phyloP scores from a whole-genome alignment of 164 flowering plant species.

The Stephania yunnanensis region DNA sequence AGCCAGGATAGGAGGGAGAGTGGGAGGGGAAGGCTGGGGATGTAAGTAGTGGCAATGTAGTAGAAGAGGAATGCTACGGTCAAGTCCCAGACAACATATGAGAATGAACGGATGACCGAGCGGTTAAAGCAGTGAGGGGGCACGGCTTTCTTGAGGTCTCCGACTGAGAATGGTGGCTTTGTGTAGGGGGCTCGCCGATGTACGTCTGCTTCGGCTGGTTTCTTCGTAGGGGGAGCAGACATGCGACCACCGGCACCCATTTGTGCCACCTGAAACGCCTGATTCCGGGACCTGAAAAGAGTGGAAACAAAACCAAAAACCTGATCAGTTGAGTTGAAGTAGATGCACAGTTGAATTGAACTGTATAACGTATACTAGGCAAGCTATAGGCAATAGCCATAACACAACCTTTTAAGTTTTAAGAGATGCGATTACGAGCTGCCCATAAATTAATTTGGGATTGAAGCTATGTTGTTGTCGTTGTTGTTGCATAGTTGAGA shows the following conservation, averaged over 20 bases:
- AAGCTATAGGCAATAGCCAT: too few relatives aligned
- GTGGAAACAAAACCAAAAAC: not conserved
- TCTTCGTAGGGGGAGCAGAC: conserved; percentile 35
- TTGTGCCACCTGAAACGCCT: conserved; percentile 7
- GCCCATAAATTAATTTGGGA: too few relatives aligned
- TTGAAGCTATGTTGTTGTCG: too few relatives aligned
- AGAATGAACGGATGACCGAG: conserved; percentile 61
- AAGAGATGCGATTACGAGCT: too few relatives aligned
- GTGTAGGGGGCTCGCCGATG: conserved; percentile 42
- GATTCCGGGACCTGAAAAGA: conserved; percentile 1
- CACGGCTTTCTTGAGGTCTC: conserved; percentile 70
- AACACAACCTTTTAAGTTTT: too few relatives aligned
- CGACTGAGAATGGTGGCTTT: conserved; percentile 62
- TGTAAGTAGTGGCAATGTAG: conserved; percentile 42
- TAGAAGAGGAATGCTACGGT: conserved; percentile 41
- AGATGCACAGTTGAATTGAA: too few relatives aligned
- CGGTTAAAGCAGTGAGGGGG: conserved; percentile 86
- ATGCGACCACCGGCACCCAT: conserved; percentile 75
- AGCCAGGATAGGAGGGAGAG: conserved; percentile 61
- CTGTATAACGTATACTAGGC: too few relatives aligned
- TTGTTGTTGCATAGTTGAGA: too few relatives aligned
- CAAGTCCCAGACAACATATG: conserved; percentile 58
- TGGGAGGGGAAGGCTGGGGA: conserved; percentile 46
- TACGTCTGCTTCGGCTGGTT: conserved; percentile 18
- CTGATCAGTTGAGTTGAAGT: too few relatives aligned